phyloP scores from a whole-genome alignment of 2,329 filamentous ascomycete species.

The Venturia aucupariae region DNA sequence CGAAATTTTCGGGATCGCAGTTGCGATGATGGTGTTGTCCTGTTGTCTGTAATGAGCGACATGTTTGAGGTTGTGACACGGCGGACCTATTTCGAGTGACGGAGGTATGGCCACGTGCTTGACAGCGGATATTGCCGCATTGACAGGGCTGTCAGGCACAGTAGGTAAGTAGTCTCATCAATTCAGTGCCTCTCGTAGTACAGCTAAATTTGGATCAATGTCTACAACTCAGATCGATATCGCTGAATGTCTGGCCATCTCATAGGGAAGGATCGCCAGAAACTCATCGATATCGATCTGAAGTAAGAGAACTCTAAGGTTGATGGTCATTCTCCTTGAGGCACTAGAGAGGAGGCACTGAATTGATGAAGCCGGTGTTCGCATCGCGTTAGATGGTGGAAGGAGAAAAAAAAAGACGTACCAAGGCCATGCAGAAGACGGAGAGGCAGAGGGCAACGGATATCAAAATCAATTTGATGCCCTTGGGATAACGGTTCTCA shows the following conservation, averaged over 20 bases:
- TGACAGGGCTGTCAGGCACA: neutral
- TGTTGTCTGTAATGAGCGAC: constrained; percentile 13
- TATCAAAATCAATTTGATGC: constrained; percentile 26
- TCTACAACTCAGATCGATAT: too few species aligned
- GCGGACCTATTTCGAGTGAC: neutral
- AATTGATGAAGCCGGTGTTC: too few species aligned
- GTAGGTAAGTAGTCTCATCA: too few species aligned
- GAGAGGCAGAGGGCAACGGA: constrained; percentile 28
- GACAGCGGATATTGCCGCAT: neutral
- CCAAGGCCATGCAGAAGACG: constrained; percentile 19
- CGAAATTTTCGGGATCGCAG: constrained; percentile 40
- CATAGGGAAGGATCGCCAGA: too few species aligned
- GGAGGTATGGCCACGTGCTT: neutral
- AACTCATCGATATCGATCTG: too few species aligned
- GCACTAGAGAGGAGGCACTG: too few species aligned
- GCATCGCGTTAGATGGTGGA: neutral
- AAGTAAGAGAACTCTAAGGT: too few species aligned
- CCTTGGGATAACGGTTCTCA: constrained; percentile 27
- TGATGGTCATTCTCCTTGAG: too few species aligned
- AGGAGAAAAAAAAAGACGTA: neutral
- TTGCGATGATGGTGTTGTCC: constrained; percentile 41
- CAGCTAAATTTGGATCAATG: too few species aligned
- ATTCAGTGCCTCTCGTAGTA: too few species aligned
- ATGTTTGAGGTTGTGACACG: neutral
- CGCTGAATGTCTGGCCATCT: too few species aligned